Evolutionary conservation across 2,329 filamentous ascomycete genomes (phyloP).

Genomic region (Cladophialophora carrionii): DNA sequence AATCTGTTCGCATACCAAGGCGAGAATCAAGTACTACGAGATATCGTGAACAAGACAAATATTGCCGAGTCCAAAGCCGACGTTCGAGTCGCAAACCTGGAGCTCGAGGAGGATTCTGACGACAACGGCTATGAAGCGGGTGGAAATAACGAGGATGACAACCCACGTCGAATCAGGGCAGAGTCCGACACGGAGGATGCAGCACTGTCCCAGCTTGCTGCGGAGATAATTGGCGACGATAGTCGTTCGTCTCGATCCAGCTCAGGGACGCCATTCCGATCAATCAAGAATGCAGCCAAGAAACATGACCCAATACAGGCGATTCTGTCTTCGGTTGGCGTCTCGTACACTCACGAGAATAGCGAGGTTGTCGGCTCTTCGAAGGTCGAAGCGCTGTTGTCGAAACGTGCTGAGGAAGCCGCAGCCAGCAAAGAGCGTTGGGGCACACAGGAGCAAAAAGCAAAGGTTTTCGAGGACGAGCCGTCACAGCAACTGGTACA

Average conservation of each 20-base stretch:
- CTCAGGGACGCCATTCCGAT: constrained; percentile 47
- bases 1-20: constrained; percentile 85
- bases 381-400: constrained; percentile 86
- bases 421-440: constrained; percentile 18
- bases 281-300: constrained; percentile 38
- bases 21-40: constrained; percentile 74
- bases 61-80: constrained; percentile 89
- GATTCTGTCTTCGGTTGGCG: constrained; percentile 83
- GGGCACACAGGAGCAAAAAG: constrained; percentile 30
- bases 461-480: constrained; percentile 35
- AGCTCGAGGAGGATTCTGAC: constrained; percentile 65
- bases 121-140: constrained; percentile 40
- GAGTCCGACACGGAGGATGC: constrained; percentile 60
- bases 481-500: constrained; percentile 13
- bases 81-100: constrained; percentile 75
- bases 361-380: constrained; percentile 90
- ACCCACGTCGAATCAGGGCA: constrained; percentile 31
- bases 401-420: constrained; percentile 67
- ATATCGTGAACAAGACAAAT: constrained; percentile 98
- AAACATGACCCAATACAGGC: constrained; percentile 78
- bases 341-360: constrained; percentile 96
- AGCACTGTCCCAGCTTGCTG: constrained; percentile 73
- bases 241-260: constrained; percentile 51
- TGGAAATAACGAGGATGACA: constrained; percentile 32
- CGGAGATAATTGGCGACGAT: constrained; percentile 58